Conservation (phyloP, 768 basidiomycete species). For the Leccinum sublutescens region DNA sequence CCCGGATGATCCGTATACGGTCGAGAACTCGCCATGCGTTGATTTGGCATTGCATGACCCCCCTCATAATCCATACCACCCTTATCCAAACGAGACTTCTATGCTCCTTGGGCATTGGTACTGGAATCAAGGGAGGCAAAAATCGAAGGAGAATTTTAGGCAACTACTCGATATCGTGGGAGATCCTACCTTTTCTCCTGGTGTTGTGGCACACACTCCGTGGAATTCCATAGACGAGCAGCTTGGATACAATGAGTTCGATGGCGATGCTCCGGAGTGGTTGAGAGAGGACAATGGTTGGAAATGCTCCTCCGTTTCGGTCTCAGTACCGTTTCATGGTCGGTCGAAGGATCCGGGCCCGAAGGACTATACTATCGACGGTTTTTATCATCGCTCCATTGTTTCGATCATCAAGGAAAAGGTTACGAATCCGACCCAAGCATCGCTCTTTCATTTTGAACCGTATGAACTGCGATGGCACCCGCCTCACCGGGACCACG, state of each 20-base stretch:
- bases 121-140: background rate
- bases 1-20: background rate
- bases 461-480: background rate
- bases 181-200: background rate
- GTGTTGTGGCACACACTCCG: background rate
- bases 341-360: background rate
- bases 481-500: too few species aligned
- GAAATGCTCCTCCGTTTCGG: background rate
- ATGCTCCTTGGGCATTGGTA: background rate
- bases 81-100: background rate
- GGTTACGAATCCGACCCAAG: background rate
- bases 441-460: background rate
- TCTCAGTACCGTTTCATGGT: background rate
- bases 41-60: background rate
- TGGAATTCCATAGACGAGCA: background rate
- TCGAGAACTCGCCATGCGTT: background rate
- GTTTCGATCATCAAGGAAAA: background rate
- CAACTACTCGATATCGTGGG: background rate
- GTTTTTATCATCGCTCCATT: background rate
- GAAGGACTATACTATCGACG: background rate
- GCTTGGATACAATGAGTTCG: background rate
- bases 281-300: background rate
- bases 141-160: background rate
- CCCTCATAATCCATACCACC: background rate
- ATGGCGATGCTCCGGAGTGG: background rate